Evolutionary conservation across 148 eudicot species (phyloP).

Genomic region (Pharnaceum exiguum): DNA sequence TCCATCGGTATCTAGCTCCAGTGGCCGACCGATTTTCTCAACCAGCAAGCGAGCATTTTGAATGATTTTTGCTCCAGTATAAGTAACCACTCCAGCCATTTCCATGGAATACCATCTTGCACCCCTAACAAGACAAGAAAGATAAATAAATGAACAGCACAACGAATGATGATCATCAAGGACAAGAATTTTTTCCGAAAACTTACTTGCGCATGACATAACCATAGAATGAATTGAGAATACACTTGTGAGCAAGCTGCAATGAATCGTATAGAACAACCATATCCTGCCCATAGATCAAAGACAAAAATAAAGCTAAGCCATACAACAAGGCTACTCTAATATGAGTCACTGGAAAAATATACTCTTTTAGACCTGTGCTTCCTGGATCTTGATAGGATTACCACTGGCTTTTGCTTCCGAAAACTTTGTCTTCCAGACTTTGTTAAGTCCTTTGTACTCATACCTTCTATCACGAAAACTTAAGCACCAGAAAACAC

Average conservation of each 20-base stretch:
- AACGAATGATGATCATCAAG: conserved; percentile 5
- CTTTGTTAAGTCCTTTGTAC: conserved; percentile 95
- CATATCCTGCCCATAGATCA: conserved; percentile 64
- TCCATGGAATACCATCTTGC: conserved; percentile 99
- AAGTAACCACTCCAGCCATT: conserved; percentile 99
- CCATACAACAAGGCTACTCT: background rate
- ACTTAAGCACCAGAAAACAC: conserved; percentile 35
- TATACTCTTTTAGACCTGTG: conserved; percentile 54
- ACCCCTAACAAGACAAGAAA: conserved; percentile 43
- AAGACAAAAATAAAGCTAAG: background rate
- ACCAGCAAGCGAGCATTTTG: conserved; percentile 95
- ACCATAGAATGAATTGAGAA: conserved; percentile 96
- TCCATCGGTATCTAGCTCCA: conserved; percentile 97
- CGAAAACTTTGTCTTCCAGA: conserved; percentile 90
- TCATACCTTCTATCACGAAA: conserved; percentile 99
- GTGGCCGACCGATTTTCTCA: conserved; percentile 95
- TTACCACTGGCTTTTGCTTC: conserved; percentile 95
- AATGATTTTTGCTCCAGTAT: conserved; percentile 96
- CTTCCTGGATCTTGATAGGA: conserved; percentile 95
- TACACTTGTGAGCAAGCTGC: conserved; percentile 99
- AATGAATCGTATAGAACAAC: conserved; percentile 96
- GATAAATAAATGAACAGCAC: background rate
- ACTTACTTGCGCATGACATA: conserved; percentile 99
- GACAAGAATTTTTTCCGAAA: background rate
- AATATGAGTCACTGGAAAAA: background rate